Evolutionary conservation across 2,329 filamentous ascomycete genomes (phyloP).

Genomic region (Pyrenochaeta sp.): DNA sequence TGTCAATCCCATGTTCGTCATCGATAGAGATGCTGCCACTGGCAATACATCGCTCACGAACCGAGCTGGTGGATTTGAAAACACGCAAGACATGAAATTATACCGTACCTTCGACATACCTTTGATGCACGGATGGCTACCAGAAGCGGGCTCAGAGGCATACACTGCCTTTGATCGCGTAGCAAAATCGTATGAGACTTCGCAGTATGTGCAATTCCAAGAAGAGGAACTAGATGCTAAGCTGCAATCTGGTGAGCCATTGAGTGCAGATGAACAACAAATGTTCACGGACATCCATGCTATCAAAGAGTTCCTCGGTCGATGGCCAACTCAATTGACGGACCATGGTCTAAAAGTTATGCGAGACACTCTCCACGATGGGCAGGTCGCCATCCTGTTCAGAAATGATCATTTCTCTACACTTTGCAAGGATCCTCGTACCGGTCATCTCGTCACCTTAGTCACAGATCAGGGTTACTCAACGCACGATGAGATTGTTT

Average conservation of each 20-base stretch:
- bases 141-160: constrained; percentile 69
- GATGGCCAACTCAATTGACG: constrained; percentile 87
- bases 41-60: constrained; percentile 43
- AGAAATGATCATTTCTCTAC: constrained; percentile 98
- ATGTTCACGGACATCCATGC: constrained; percentile 82
- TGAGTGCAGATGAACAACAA: constrained; percentile 77
- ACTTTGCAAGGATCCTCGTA: constrained; percentile 85
- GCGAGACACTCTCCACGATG: constrained; percentile 73
- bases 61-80: constrained; percentile 79
- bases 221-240: constrained; percentile 90
- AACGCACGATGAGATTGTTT: constrained; percentile 88
- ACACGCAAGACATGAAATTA: constrained; percentile 86
- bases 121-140: constrained; percentile 92
- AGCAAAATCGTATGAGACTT: constrained; percentile 88
- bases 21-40: constrained; percentile 55
- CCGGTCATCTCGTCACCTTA: constrained; percentile 77
- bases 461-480: constrained; percentile 95
- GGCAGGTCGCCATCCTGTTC: constrained; percentile 89
- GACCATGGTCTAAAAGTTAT: constrained; percentile 80
- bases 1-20: constrained; percentile 88
- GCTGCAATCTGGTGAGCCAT: constrained; percentile 65
- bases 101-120: constrained; percentile 91
- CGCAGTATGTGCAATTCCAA: constrained; percentile 85
- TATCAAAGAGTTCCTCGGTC: constrained; percentile 83
- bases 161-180: constrained; percentile 76